Evolutionary conservation across 768 basidiomycete species (phyloP).

Genomic region (Amanita thiersii): DNA sequence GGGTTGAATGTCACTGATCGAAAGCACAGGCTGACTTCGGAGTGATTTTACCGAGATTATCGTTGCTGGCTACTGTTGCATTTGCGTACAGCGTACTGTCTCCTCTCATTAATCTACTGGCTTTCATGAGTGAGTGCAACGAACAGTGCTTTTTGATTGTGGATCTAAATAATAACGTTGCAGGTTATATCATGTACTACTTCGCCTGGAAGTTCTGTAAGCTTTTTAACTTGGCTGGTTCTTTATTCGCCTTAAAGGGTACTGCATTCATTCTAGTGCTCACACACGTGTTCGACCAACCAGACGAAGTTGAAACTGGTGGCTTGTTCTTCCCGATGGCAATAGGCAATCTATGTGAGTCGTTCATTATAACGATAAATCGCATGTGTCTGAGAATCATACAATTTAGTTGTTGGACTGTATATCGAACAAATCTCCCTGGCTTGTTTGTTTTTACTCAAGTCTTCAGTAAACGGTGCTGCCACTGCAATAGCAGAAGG

Average conservation of each 20-base stretch:
- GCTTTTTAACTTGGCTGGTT: slow-evolving; percentile 13
- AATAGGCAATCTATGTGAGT: slow-evolving; percentile 40
- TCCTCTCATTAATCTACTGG: slow-evolving; percentile 60
- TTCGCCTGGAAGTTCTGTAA: slow-evolving; percentile 51
- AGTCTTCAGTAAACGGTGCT: slow-evolving; percentile 24
- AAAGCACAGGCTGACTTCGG: slow-evolving; percentile 45
- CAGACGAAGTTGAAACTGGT: slow-evolving; percentile 39
- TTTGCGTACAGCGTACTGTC: slow-evolving; percentile 56
- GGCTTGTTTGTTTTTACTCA: slow-evolving; percentile 62
- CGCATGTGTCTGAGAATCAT: slow-evolving; percentile 12
- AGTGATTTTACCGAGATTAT: slow-evolving; percentile 38
- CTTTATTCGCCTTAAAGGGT: neutral
- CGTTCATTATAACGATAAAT: neutral
- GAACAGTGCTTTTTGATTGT: slow-evolving; percentile 26
- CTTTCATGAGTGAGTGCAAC: slow-evolving; percentile 36
- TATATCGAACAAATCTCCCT: slow-evolving; percentile 67
- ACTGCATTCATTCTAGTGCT: slow-evolving; percentile 27
- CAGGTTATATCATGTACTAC: slow-evolving; percentile 33
- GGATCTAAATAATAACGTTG: slow-evolving; percentile 9
- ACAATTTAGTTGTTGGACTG: slow-evolving; percentile 46
- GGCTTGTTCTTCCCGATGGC: slow-evolving; percentile 38
- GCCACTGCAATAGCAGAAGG: slow-evolving; percentile 34
- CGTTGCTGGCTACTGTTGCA: slow-evolving; percentile 42
- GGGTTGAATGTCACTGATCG: neutral
- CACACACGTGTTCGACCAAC: slow-evolving; percentile 46